Percentiles rank a stretch among this genome's conserved stretches.
Evolutionary conservation across 805 yeast genomes (phyloP).

Genomic region (Allodekkera sacchari): DNA sequence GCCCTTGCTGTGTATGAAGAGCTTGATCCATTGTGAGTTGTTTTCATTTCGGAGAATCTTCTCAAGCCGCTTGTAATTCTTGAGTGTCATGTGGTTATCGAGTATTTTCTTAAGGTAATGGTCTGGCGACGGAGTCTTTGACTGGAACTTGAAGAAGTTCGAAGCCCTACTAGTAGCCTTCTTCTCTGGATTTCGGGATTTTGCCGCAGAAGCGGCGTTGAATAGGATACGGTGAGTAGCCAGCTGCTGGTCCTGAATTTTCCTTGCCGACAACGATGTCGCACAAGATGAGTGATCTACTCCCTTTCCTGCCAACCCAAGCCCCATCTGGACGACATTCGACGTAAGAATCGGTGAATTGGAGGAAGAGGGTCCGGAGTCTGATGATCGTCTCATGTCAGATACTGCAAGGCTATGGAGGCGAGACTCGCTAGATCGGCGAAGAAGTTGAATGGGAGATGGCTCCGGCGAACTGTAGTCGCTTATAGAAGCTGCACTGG

Average conservation of each 20-base stretch:
- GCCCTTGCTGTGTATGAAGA: constrained; percentile 75
- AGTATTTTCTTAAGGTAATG: constrained; percentile 33
- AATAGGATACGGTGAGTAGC: not conserved
- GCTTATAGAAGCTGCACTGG: too few relatives aligned
- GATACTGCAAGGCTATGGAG: too few relatives aligned
- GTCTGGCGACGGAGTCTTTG: constrained; percentile 27
- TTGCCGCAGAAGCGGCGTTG: constrained; percentile 1
- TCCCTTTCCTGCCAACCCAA: constrained; percentile 24
- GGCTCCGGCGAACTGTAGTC: too few relatives aligned
- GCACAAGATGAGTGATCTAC: constrained; percentile 3
- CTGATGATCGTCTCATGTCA: too few relatives aligned
- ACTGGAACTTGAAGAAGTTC: not conserved
- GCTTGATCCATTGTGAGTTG: constrained; percentile 57
- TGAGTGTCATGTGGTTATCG: constrained; percentile 29
- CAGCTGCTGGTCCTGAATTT: too few relatives aligned
- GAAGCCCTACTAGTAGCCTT: not conserved
- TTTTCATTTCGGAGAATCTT: constrained; percentile 8
- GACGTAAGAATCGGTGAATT: constrained; percentile 11
- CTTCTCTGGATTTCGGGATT: not conserved
- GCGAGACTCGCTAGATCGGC: not conserved
- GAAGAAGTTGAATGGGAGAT: not conserved
- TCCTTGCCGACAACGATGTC: not conserved
- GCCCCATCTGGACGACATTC: constrained; percentile 21
- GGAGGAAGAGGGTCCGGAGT: too few relatives aligned
- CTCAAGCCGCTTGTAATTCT: constrained; percentile 28